phyloP scores from a whole-genome alignment of 2,329 filamentous ascomycete genomes.

The Trichoderma breve region DNA sequence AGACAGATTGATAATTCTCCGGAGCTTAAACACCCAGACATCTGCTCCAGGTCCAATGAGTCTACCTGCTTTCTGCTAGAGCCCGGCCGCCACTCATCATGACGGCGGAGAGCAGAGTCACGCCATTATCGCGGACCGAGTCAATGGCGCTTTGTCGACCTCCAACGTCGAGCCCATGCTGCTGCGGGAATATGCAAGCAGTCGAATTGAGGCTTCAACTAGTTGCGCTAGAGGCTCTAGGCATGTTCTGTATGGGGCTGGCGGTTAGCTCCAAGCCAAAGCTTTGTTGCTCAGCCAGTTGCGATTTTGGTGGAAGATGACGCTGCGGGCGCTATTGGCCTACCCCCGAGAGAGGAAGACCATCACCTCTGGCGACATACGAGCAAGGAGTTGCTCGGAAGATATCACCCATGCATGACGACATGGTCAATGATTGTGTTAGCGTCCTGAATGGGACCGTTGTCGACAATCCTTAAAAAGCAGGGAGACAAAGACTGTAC shows the following conservation, averaged over 20 bases:
- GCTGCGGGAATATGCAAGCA: background rate
- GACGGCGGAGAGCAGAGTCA: background rate
- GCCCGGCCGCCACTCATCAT: background rate
- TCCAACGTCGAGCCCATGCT: background rate
- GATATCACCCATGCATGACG: background rate
- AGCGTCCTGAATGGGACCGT: background rate
- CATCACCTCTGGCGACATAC: background rate
- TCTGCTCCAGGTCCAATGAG: background rate
- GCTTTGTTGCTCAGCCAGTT: background rate
- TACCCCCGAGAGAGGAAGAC: background rate
- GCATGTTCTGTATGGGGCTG: background rate
- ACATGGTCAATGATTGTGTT: background rate
- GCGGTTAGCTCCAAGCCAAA: background rate
- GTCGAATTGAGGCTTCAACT: background rate
- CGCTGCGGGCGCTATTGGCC: background rate
- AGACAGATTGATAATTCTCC: background rate
- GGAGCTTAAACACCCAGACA: background rate
- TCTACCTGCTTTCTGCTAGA: background rate
- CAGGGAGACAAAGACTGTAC: background rate
- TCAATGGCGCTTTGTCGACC: background rate
- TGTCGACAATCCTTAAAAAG: background rate
- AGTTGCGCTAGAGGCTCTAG: background rate
- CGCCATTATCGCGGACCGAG: background rate
- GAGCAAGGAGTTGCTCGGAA: background rate
- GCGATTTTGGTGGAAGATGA: background rate